phyloP scores from a whole-genome alignment of 1,284 basidiomycete species.

The Fomes fomentarius region DNA sequence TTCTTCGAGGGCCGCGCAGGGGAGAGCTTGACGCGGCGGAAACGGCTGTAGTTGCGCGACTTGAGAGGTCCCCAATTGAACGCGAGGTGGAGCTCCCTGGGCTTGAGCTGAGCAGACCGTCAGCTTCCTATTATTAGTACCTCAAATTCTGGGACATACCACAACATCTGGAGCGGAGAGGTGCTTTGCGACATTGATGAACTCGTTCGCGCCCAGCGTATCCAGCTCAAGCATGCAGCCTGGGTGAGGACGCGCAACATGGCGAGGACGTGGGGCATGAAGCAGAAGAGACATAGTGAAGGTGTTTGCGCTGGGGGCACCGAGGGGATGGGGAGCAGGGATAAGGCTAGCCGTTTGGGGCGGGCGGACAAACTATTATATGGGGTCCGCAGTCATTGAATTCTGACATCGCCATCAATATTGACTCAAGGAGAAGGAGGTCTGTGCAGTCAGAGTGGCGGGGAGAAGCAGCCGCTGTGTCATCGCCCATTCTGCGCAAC shows the following conservation, averaged over 20 bases:
- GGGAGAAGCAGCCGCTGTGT: background rate
- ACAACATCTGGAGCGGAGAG: conserved; percentile 16
- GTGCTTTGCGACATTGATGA: conserved; percentile 7
- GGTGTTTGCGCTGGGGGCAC: too few species aligned
- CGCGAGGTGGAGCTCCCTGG: conserved; percentile 23
- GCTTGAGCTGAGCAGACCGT: conserved; percentile 15
- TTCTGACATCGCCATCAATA: too few species aligned
- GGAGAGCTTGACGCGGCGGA: conserved; percentile 12
- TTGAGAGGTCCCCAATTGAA: conserved; percentile 21
- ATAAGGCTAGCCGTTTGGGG: background rate
- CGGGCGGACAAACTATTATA: background rate
- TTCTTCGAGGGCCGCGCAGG: background rate
- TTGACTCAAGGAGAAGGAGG: too few species aligned
- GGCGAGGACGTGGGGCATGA: conserved; percentile 8
- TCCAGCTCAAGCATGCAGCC: conserved; percentile 7
- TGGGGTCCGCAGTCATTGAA: background rate
- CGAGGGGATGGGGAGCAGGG: background rate
- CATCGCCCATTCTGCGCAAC: too few species aligned
- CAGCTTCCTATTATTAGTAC: too few species aligned
- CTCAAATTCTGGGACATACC: too few species aligned
- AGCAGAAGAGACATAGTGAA: conserved; percentile 16
- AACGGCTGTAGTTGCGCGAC: conserved; percentile 18
- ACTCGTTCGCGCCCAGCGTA: background rate
- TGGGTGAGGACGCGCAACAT: conserved; percentile 2
- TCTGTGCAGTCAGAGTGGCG: too few species aligned